These are phyloP conservation scores for Beauveria rudraprayagi DNA, from an alignment of 2,329 filamentous ascomycete genomes.

Conservation along the genomic window DNA sequence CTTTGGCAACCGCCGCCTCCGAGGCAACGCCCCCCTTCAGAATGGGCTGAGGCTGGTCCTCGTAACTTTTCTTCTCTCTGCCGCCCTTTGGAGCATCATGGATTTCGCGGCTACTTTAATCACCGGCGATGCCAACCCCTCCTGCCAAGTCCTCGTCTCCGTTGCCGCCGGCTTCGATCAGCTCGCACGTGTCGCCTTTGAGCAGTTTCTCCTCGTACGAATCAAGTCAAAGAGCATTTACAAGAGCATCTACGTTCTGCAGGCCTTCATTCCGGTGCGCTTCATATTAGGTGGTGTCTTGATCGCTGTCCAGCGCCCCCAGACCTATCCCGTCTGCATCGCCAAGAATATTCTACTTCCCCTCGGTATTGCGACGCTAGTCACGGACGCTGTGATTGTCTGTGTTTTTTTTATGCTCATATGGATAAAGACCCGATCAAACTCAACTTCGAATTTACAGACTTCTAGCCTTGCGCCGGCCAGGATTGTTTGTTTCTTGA, in stretches of 20 bases:
- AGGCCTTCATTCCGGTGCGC: conserved; percentile 38
- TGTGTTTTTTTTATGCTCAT: conserved; percentile 29
- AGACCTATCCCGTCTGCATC: conserved; percentile 45
- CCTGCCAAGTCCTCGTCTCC: conserved; percentile 44
- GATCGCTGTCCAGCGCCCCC: conserved; percentile 44
- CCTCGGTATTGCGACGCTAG: conserved; percentile 37
- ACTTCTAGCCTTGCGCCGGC: conserved; percentile 15
- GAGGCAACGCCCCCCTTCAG: conserved; percentile 38
- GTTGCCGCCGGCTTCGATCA: conserved; percentile 51
- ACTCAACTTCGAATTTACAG: background rate
- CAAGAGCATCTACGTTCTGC: conserved; percentile 32
- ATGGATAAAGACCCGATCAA: background rate
- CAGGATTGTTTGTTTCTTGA: conserved; percentile 34
- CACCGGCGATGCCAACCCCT: conserved; percentile 22
- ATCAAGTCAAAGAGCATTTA: conserved; percentile 33
- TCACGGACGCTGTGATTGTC: conserved; percentile 38
- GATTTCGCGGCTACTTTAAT: conserved; percentile 42
- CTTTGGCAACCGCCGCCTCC: conserved; percentile 30
- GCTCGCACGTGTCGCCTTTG: conserved; percentile 42
- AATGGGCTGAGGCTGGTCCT: conserved; percentile 59
- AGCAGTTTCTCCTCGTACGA: conserved; percentile 48
- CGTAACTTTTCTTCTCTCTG: conserved; percentile 43
- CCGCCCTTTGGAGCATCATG: conserved; percentile 45
- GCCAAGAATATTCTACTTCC: conserved; percentile 36
- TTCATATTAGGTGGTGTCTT: conserved; percentile 47